Percentiles rank a stretch among this genome's conserved stretches.
These are phyloP conservation scores for Trichomonascaceae sp. DNA, from an alignment of 1,139 yeast genomes.

Conservation along the genomic window DNA sequence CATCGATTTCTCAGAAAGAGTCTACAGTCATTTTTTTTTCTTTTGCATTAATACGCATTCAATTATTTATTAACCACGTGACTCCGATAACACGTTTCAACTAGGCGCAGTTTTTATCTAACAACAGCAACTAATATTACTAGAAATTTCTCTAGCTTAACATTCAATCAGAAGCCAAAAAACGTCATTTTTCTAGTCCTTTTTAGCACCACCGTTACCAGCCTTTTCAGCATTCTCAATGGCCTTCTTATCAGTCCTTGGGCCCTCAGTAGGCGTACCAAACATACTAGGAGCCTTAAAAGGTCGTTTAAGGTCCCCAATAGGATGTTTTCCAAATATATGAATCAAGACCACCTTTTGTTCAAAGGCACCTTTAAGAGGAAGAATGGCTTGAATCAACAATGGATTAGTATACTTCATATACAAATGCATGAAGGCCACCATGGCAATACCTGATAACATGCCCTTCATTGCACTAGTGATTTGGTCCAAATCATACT, in stretches of 20 bases:
- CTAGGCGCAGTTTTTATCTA: not conserved
- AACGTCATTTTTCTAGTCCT: conserved; percentile 49
- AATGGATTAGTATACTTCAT: conserved; percentile 97
- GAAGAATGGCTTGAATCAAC: conserved; percentile 88
- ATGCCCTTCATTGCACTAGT: conserved; percentile 70
- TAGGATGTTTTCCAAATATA: conserved; percentile 72
- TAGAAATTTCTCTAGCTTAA: not conserved
- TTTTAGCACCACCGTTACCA: conserved; percentile 88
- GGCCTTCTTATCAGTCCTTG: conserved; percentile 79
- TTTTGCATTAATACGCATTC: not conserved
- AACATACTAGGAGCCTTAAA: conserved; percentile 85
- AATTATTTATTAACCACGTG: not conserved
- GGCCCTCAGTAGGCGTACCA: conserved; percentile 57
- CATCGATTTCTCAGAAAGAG: not conserved
- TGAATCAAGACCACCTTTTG: conserved; percentile 90
- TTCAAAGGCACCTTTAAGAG: conserved; percentile 86
- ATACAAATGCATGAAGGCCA: conserved; percentile 97
- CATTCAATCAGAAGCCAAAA: not conserved
- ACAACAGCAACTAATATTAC: not conserved
- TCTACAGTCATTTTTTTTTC: no score
- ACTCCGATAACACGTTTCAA: not conserved
- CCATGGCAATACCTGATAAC: conserved; percentile 90
- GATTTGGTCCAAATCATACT: conserved; percentile 86
- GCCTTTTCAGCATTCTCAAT: conserved; percentile 80
- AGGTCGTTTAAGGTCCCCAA: conserved; percentile 95